Conservation (phyloP, 139 green algal species). For the Chlamydomonas applanata region DNA sequence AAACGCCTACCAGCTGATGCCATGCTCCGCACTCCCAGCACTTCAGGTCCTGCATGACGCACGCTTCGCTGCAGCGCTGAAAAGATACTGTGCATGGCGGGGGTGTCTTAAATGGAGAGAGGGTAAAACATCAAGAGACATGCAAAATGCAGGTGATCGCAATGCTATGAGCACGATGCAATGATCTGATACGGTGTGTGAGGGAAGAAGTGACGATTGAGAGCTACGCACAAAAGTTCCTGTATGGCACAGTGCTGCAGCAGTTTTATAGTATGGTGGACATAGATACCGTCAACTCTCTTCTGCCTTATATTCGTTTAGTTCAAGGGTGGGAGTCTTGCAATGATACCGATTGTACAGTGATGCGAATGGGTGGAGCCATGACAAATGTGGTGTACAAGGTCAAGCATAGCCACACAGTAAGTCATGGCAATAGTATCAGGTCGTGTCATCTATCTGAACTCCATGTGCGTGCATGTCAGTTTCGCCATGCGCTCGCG, state of each 20-base stretch:
- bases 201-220: neutral
- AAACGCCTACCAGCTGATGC: too few relatives aligned
- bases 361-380: neutral
- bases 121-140: neutral
- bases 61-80: too few relatives aligned
- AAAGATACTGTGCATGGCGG: too few relatives aligned
- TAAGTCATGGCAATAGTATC: neutral
- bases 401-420: neutral
- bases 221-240: neutral
- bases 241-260: neutral
- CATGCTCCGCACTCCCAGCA: too few relatives aligned
- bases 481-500: too few relatives aligned
- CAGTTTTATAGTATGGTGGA: neutral
- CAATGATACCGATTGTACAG: neutral
- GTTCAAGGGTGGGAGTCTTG: neutral
- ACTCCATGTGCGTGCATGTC: too few relatives aligned
- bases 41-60: too few relatives aligned
- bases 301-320: neutral
- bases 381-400: constrained; percentile 18
- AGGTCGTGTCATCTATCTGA: too few relatives aligned
- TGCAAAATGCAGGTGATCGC: neutral
- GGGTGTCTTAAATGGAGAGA: neutral
- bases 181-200: neutral
- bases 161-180: too few relatives aligned
- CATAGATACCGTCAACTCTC: neutral